phyloP scores from a whole-genome alignment of 176 grass and related monocot species.

The Triticum turgidum region DNA sequence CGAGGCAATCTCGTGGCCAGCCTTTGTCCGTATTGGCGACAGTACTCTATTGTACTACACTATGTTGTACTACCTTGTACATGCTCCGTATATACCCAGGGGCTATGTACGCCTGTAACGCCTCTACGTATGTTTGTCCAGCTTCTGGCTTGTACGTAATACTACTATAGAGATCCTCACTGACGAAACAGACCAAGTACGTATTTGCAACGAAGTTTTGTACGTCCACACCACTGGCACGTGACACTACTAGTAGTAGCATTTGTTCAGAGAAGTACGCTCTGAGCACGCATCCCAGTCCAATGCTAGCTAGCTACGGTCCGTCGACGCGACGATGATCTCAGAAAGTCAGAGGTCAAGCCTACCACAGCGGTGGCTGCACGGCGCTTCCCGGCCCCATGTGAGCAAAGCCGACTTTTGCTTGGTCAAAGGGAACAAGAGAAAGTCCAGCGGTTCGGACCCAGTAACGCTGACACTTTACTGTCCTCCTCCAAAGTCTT shows the following conservation, averaged over 20 bases:
- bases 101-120: not conserved
- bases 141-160: not conserved
- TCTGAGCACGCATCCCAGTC: not conserved
- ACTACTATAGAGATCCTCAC: too few relatives aligned
- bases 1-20: not conserved
- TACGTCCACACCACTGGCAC: not conserved
- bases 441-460: not conserved
- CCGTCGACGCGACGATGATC: not conserved
- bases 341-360: constrained; percentile 14
- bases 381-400: not conserved
- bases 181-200: too few relatives aligned
- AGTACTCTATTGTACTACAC: too few relatives aligned
- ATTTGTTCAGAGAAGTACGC: not conserved
- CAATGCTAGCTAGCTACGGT: not conserved
- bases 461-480: constrained; percentile 1
- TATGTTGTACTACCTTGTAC: too few relatives aligned
- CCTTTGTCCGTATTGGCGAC: not conserved
- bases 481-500: not conserved
- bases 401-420: not conserved
- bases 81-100: too few relatives aligned
- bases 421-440: constrained; percentile 14
- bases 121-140: not conserved
- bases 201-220: not conserved
- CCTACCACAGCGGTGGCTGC: not conserved
- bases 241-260: not conserved